phyloP scores from a whole-genome alignment of 2,329 filamentous ascomycete genomes.

The Alternaria brassicicola region DNA sequence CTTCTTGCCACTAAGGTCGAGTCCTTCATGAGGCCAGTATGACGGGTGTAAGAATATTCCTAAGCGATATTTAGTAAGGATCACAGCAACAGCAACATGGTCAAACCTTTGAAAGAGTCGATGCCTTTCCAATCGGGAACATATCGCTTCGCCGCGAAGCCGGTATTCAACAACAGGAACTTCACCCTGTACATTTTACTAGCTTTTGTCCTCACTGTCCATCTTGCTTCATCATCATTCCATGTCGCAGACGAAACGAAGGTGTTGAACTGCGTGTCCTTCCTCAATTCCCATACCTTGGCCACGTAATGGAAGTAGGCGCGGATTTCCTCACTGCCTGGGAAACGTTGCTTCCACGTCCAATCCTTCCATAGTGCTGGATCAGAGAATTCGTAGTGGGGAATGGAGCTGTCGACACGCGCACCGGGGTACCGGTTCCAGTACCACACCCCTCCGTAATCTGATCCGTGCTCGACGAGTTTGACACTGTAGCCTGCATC shows the following conservation, averaged over 20 bases:
- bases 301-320: constrained; percentile 30
- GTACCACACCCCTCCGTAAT: constrained; percentile 35
- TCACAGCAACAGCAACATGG: neutral
- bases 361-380: constrained; percentile 27
- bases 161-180: constrained; percentile 56
- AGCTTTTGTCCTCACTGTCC: constrained; percentile 54
- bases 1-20: constrained; percentile 62
- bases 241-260: constrained; percentile 53
- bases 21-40: constrained; percentile 62
- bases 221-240: constrained; percentile 45
- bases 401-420: constrained; percentile 30
- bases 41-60: constrained; percentile 59
- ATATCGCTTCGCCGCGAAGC: constrained; percentile 55
- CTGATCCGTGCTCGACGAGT: constrained; percentile 25
- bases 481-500: constrained; percentile 32
- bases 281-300: constrained; percentile 26
- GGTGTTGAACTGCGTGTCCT: constrained; percentile 49
- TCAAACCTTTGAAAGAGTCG: constrained; percentile 30
- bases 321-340: constrained; percentile 25
- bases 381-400: constrained; percentile 32
- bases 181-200: constrained; percentile 49
- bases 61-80: neutral
- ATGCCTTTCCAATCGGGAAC: constrained; percentile 51
- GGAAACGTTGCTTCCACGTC: constrained; percentile 29
- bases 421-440: constrained; percentile 41